Evolutionary conservation across 2,329 filamentous ascomycete genomes (phyloP).

Genomic region (Exophiala aquamarina): DNA sequence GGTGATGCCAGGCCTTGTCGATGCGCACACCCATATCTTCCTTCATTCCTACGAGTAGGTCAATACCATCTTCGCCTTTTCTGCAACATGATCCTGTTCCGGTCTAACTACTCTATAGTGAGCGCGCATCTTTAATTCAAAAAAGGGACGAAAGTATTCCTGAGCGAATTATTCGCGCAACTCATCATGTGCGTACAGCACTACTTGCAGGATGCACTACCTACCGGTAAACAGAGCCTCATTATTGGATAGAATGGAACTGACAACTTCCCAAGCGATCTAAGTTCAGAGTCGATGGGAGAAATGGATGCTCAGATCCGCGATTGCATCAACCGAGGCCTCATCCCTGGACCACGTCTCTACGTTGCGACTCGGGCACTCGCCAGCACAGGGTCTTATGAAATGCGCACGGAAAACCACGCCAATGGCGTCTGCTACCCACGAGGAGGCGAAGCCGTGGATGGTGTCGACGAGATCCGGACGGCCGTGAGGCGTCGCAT

Average conservation of each 20-base stretch:
- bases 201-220: slow-evolving; percentile 60
- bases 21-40: slow-evolving; percentile 59
- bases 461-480: slow-evolving; percentile 49
- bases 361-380: slow-evolving; percentile 56
- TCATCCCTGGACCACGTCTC: slow-evolving; percentile 55
- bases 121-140: slow-evolving; percentile 46
- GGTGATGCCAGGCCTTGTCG: slow-evolving; percentile 55
- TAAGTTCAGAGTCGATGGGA: slow-evolving; percentile 54
- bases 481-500: slow-evolving; percentile 49
- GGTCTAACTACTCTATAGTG: slow-evolving; percentile 25
- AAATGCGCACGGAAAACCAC: slow-evolving; percentile 49
- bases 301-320: slow-evolving; percentile 53
- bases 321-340: slow-evolving; percentile 55
- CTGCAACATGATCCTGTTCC: background rate
- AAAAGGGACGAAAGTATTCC: slow-evolving; percentile 60
- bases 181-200: slow-evolving; percentile 53
- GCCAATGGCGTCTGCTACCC: slow-evolving; percentile 30
- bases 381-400: slow-evolving; percentile 52
- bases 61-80: too few relatives aligned
- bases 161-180: slow-evolving; percentile 56
- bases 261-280: slow-evolving; percentile 35
- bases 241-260: background rate
- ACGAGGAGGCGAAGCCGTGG: slow-evolving; percentile 45
- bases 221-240: slow-evolving; percentile 40
- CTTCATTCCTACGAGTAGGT: slow-evolving; percentile 46